Percentiles rank a stretch among this genome's conserved stretches.
phyloP scores from a whole-genome alignment of 2,329 filamentous ascomycete genomes.

The Boeremia lycopersici region DNA sequence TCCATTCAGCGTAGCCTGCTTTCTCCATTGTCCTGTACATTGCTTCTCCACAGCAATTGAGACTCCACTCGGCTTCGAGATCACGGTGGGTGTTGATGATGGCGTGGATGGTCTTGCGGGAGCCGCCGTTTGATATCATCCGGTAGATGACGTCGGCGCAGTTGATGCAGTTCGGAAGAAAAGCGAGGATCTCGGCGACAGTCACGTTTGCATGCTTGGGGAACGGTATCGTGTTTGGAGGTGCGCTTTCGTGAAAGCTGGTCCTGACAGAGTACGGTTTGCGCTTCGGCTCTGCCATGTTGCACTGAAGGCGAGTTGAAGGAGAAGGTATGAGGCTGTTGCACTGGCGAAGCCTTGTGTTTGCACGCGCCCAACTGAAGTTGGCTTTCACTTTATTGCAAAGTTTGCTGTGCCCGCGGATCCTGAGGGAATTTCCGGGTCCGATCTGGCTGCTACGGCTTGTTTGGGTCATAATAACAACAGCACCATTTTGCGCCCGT shows the following conservation, averaged over 20 bases:
- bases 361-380: neutral
- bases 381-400: neutral
- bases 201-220: conserved; percentile 21
- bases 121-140: conserved; percentile 28
- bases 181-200: conserved; percentile 30
- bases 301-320: neutral
- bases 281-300: conserved; percentile 1
- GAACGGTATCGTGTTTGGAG: conserved; percentile 23
- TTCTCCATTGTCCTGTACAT: conserved; percentile 28
- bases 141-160: conserved; percentile 30
- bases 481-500: conserved; percentile 11
- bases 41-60: conserved; percentile 18
- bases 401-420: neutral
- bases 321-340: neutral
- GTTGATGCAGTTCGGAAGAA: conserved; percentile 30
- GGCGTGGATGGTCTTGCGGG: conserved; percentile 9
- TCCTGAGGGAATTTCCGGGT: conserved; percentile 2
- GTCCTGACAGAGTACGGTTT: neutral
- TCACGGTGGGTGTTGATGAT: conserved; percentile 27
- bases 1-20: conserved; percentile 27
- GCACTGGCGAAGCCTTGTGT: neutral
- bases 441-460: conserved; percentile 6
- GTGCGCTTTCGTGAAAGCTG: conserved; percentile 16
- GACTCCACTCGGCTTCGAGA: conserved; percentile 14
- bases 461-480: conserved; percentile 12